Percentiles rank a stretch among this genome's conserved stretches.
phyloP scores from a whole-genome alignment of 495 filamentous ascomycete species.

The Hyaloscypha variabilis region DNA sequence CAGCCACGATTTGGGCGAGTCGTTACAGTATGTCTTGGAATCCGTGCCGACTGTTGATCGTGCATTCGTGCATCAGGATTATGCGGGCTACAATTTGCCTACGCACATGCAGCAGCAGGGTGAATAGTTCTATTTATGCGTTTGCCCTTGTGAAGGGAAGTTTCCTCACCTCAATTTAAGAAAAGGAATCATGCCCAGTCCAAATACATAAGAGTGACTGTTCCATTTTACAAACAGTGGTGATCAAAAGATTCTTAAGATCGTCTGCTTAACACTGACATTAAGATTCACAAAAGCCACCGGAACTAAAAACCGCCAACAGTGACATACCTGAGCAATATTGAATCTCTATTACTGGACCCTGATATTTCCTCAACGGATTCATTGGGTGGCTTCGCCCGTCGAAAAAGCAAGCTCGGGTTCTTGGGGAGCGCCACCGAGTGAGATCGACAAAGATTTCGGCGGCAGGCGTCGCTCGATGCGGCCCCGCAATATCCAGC shows the following conservation, averaged over 20 bases:
- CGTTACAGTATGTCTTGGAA: conserved; percentile 87
- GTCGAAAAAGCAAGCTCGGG: background rate
- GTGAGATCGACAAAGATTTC: background rate
- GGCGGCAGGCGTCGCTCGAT: background rate
- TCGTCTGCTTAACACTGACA: background rate
- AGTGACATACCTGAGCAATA: background rate
- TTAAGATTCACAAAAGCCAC: background rate
- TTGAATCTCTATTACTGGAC: background rate
- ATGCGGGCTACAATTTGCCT: conserved; percentile 78
- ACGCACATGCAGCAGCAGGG: conserved; percentile 81
- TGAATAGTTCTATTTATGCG: conserved; percentile 7
- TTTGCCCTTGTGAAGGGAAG: background rate
- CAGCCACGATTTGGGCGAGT: conserved; percentile 88
- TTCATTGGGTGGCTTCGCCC: background rate
- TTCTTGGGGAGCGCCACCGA: background rate
- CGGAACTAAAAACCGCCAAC: background rate
- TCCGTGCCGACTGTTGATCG: conserved; percentile 75
- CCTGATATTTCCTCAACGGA: background rate
- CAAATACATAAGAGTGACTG: background rate
- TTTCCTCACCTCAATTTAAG: background rate
- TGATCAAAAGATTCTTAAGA: background rate
- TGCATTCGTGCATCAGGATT: conserved; percentile 81
- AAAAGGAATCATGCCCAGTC: background rate
- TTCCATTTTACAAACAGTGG: background rate
- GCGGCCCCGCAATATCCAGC: background rate